Base-by-base conservation (phyloP, 164 flowering plant species). In the Kalanchoe fedtschenkoi region DNA sequence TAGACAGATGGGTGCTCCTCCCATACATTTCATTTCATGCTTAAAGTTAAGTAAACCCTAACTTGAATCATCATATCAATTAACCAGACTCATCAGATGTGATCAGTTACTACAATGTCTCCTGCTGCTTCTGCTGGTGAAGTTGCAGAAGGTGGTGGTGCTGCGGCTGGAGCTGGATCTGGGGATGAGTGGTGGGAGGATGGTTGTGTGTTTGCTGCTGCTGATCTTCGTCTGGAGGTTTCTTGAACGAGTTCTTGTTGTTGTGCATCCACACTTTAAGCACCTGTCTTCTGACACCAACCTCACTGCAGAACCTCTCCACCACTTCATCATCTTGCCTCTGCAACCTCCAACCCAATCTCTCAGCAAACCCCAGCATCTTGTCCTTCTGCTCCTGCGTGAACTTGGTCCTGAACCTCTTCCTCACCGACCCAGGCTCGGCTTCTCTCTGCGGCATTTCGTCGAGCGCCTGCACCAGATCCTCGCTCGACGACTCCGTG, bases 211-310 rank as follows among this genome's bases (percentile, higher is more conserved):
- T 28, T 0, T 47, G 24, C 1, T 44, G 28, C 13, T 47, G n/a
- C 8, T 10, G 7, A 13, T 10, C 14, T 21, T 13, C 7, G 19
- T n/a, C n/a, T n/a, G 22, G 26, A 22, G 22, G 54, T 14, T 47
- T 21, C 54, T 22, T 47, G 54, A 47, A 47, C 8, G 54, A 47
- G 53, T 66, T 74, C 72, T 77, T 77, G 72, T 74, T 77, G 56
- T 77, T 77, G 33, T 77, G 80, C 80, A 77, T 74, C 80, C 80
- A 77, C 1, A 77, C 80, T 51, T 74, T 74, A 53, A 77, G 67
- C 3, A 72, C 80, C 26, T 74, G 76, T 34, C 80, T 71, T 68
- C 62, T 68, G 15, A 77, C 69, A 0, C 78, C 78, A 8, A 68
- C 65, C 47, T 74, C 78, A 10, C 60, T 62, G 29, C 80, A 74